Percentiles rank a stretch among this genome's conserved stretches.
Conservation (phyloP, 2,329 filamentous ascomycete species). For the Calycina marina region DNA sequence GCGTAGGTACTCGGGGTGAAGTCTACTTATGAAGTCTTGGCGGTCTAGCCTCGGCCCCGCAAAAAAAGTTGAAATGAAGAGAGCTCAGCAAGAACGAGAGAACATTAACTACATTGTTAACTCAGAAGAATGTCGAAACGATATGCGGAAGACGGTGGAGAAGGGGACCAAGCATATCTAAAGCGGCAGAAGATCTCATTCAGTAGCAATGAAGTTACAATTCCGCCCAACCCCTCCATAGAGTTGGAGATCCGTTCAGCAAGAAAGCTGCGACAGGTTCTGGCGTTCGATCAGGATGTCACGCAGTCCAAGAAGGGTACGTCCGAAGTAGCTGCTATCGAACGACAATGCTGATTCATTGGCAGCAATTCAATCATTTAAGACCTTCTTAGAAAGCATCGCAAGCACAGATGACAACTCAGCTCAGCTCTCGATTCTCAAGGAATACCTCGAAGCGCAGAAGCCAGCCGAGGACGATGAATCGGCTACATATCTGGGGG, state of each 20-base stretch:
- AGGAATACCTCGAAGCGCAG: slow-evolving; percentile 49
- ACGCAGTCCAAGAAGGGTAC: slow-evolving; percentile 49
- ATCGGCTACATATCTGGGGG: slow-evolving; percentile 51
- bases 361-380: slow-evolving; percentile 54
- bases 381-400: slow-evolving; percentile 55
- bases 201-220: slow-evolving; percentile 30
- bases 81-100: slow-evolving; percentile 4
- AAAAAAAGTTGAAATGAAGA: slow-evolving; percentile 3
- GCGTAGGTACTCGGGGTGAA: too few species aligned
- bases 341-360: slow-evolving; percentile 1
- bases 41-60: not conserved
- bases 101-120: not conserved
- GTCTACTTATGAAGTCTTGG: too few species aligned
- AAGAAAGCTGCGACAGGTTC: slow-evolving; percentile 52
- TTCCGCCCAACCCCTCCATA: slow-evolving; percentile 24
- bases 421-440: slow-evolving; percentile 42
- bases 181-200: slow-evolving; percentile 23
- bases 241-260: slow-evolving; percentile 48
- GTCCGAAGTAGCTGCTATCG: not conserved
- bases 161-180: slow-evolving; percentile 20
- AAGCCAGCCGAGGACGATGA: slow-evolving; percentile 37
- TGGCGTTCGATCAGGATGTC: slow-evolving; percentile 58
- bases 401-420: slow-evolving; percentile 34
- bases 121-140: slow-evolving; percentile 19
- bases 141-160: slow-evolving; percentile 14